Evolutionary conservation across 768 basidiomycete species (phyloP), one percentile per base, ranked within the genome.

Genomic region (Boletus pseudopeckii): DNA sequence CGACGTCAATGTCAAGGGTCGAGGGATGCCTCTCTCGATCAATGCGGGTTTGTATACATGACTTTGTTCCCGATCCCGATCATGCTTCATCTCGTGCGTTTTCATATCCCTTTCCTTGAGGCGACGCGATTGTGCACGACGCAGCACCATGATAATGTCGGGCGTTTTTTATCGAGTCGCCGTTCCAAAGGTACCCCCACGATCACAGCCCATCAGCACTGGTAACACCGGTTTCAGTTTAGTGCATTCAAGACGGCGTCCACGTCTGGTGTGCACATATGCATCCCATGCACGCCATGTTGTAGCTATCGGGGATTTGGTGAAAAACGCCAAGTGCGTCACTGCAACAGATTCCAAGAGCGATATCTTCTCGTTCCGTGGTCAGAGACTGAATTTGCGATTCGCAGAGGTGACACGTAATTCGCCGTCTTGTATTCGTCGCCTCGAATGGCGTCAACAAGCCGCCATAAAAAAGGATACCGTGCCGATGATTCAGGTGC

Each of bases 1-100:
- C 38, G 36, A 52, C 38, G 13, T 50, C 41, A 20, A 45, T 20
- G 47, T 45, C 47, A 28, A 56, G 55, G 56, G 56, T 52, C 56
- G 40, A 56, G 46, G 47, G 55, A 51, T 26, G 2, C 30, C 36
- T 52, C 45, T 36, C 22, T 24, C 45, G 56, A 57, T 57, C 45
- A 40, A 44, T 18, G 30, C 49, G 15, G 20, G 51, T 40, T 53
- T 34, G 22, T 33, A 53, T 53, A 53, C 14, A 53, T 24, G 49
- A 52, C 49, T 55, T 24, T 40, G 34, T 22, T 38, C 39, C 18
- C 20, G 26, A 45, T 58, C 33, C 48, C 32, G 40, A 58, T 58
- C 51, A 14, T 24, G 14, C 33, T 24, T 10, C 14, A 8, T 26
- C 36, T 39, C 17, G 52, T 24, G 39, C 45, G 17, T 51, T 42